Conservation (phyloP, 2,329 filamentous ascomycete species). For the Fusarium torulosum region DNA sequence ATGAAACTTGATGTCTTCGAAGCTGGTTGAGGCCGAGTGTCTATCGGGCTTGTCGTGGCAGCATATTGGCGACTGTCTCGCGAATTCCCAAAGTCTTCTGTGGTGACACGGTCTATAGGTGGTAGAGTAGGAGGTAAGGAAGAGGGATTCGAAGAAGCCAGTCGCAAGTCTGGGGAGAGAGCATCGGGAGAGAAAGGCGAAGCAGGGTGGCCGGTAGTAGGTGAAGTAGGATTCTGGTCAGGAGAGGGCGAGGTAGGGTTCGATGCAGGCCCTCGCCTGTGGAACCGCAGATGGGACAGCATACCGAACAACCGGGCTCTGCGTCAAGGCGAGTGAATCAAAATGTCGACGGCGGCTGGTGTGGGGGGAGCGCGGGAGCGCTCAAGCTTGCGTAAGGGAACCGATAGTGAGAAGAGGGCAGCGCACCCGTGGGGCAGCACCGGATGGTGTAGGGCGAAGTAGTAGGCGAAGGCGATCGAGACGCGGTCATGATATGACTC, state of each 20-base stretch:
- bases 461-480: constrained; percentile 38
- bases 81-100: constrained; percentile 52
- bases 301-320: constrained; percentile 51
- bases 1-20: constrained; percentile 62
- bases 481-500: constrained; percentile 50
- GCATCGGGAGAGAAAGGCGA: constrained; percentile 58
- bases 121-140: constrained; percentile 63
- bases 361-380: constrained; percentile 32
- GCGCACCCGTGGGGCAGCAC: constrained; percentile 39
- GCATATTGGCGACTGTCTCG: constrained; percentile 45
- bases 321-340: constrained; percentile 40
- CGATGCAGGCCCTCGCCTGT: constrained; percentile 65
- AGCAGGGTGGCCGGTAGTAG: constrained; percentile 55
- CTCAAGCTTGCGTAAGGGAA: constrained; percentile 35
- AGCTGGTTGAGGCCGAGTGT: constrained; percentile 45
- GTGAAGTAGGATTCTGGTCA: constrained; percentile 60
- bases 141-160: constrained; percentile 53
- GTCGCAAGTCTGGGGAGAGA: constrained; percentile 53
- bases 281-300: constrained; percentile 69
- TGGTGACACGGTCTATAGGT: constrained; percentile 63
- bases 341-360: constrained; percentile 38
- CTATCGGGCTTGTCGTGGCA: constrained; percentile 41
- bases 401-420: constrained; percentile 34
- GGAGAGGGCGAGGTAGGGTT: constrained; percentile 66
- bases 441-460: constrained; percentile 37